Percentiles rank a stretch among this genome's conserved stretches.
Conservation (phyloP, 1,284 basidiomycete species). For the Cutaneotrichosporon dermatis region DNA sequence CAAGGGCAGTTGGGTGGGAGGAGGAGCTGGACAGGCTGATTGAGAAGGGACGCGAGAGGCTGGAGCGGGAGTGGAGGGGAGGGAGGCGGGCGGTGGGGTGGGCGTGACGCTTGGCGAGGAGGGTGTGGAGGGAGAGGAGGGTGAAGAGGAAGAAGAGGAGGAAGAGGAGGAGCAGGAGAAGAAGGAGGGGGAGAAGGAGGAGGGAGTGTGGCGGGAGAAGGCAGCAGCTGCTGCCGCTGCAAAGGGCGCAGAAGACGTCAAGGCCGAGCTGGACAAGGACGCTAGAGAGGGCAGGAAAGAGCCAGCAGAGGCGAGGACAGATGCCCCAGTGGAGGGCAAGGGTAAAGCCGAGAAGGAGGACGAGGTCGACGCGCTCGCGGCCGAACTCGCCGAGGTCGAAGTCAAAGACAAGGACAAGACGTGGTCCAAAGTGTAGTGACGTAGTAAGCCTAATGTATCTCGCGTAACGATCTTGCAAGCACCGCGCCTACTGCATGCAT, state of each 20-base stretch:
- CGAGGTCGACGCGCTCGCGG: slow-evolving; percentile 9
- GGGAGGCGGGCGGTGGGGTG: slow-evolving; percentile 1
- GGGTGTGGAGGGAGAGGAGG: slow-evolving; percentile 4
- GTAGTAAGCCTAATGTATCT: neutral
- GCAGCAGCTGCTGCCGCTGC: neutral
- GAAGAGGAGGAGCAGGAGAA: neutral
- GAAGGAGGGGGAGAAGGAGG: neutral
- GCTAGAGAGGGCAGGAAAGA: neutral
- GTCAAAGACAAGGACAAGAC: slow-evolving; percentile 1
- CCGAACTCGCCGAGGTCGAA: neutral
- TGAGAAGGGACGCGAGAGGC: slow-evolving; percentile 21
- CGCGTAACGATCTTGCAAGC: no score
- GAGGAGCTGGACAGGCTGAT: slow-evolving; percentile 40
- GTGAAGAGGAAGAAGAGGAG: neutral
- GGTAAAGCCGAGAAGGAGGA: neutral
- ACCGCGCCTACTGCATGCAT: no score
- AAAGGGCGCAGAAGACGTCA: neutral
- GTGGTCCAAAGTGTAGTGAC: neutral
- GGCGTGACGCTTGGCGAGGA: slow-evolving; percentile 2
- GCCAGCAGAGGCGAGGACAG: neutral
- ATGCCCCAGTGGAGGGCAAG: neutral
- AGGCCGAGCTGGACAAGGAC: neutral
- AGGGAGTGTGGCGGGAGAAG: neutral
- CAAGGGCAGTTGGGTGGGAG: slow-evolving; percentile 43
- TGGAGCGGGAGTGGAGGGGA: slow-evolving; percentile 32